Percentiles rank a stretch among this genome's conserved stretches.
Evolutionary conservation across 2,329 filamentous ascomycete species (phyloP).

Genomic region (Sphaerulina vaccinii): DNA sequence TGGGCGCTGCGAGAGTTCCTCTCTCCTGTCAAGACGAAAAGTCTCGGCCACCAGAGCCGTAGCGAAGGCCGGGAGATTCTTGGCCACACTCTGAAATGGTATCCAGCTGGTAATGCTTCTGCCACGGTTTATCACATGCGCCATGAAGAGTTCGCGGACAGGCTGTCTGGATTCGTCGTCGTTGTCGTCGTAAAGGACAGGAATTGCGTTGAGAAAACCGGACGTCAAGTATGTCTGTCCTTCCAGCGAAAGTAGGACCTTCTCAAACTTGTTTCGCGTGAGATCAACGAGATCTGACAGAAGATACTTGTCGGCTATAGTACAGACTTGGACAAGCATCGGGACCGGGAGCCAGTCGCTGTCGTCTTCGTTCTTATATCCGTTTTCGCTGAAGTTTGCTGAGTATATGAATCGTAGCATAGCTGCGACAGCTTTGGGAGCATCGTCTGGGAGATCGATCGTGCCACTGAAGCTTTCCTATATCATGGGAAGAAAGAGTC

Average conservation of each 20-base stretch:
- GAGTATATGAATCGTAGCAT: slow-evolving; percentile 15
- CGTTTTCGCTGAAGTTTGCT: slow-evolving; percentile 7
- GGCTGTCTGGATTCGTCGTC: neutral
- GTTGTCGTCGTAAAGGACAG: too few species aligned
- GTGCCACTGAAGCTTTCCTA: slow-evolving; percentile 4
- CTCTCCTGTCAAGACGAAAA: neutral
- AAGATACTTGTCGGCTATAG: slow-evolving; percentile 11
- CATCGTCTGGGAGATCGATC: slow-evolving; percentile 8
- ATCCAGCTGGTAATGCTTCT: neutral
- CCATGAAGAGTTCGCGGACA: neutral
- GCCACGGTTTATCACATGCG: neutral
- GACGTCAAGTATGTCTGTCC: neutral
- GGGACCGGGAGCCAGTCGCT: neutral
- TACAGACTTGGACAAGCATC: slow-evolving; percentile 4
- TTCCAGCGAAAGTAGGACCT: neutral
- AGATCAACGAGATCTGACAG: slow-evolving; percentile 3
- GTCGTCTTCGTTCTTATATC: neutral
- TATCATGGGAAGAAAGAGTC: neutral
- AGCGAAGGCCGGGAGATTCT: neutral
- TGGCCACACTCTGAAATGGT: neutral
- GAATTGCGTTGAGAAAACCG: neutral
- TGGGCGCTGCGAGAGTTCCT: neutral
- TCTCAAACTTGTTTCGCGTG: slow-evolving; percentile 7
- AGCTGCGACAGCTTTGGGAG: slow-evolving; percentile 13
- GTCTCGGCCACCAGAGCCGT: neutral